Evolutionary conservation across 2,329 filamentous ascomycete species (phyloP).

Genomic region (Colletotrichum agaves): DNA sequence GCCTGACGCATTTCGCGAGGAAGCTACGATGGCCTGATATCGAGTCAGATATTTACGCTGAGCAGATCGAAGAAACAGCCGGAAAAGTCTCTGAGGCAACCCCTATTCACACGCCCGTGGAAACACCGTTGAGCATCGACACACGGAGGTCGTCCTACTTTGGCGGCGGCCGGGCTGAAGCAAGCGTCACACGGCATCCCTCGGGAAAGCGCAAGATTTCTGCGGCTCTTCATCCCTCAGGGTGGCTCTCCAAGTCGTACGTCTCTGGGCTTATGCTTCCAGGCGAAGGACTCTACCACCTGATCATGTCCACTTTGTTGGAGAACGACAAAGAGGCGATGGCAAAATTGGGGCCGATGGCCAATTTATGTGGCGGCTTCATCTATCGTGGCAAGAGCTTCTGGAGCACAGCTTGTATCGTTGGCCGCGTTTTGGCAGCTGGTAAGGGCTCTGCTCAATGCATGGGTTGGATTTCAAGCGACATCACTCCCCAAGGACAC

Average conservation of each 20-base stretch:
- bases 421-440: conserved; percentile 72
- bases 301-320: conserved; percentile 73
- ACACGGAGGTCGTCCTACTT: conserved; percentile 59
- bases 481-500: conserved; percentile 63
- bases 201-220: conserved; percentile 65
- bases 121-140: conserved; percentile 48
- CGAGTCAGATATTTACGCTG: conserved; percentile 62
- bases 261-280: conserved; percentile 73
- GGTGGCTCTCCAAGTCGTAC: conserved; percentile 76
- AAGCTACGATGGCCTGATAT: conserved; percentile 72
- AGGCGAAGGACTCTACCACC: conserved; percentile 70
- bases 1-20: conserved; percentile 71
- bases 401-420: conserved; percentile 74
- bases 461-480: conserved; percentile 75
- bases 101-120: conserved; percentile 53
- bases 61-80: conserved; percentile 60
- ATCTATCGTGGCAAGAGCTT: conserved; percentile 73
- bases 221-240: conserved; percentile 66
- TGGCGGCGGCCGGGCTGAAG: conserved; percentile 43
- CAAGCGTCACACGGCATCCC: conserved; percentile 39
- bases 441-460: conserved; percentile 71
- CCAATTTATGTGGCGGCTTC: conserved; percentile 73
- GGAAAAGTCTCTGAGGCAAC: conserved; percentile 54
- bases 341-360: conserved; percentile 66
- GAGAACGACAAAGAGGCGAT: conserved; percentile 73